Conservation (phyloP, 371 early-diverging fungal genomes). For the Mortierella sp. region DNA sequence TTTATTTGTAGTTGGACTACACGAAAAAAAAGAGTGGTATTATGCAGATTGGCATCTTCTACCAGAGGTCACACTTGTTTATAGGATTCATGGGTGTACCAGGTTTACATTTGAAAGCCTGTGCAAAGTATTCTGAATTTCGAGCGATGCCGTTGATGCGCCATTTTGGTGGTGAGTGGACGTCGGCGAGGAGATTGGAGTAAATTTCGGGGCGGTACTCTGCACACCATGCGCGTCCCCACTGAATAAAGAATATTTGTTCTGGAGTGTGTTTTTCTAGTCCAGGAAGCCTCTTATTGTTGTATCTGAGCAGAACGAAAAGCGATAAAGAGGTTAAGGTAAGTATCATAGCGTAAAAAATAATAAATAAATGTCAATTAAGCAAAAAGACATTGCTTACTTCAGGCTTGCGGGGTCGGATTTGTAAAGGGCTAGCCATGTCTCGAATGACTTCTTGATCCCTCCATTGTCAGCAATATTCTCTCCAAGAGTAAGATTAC, state of each 20-base stretch:
- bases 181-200: conserved; percentile 10
- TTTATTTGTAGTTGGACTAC: too few species aligned
- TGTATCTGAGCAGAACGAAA: conserved; percentile 15
- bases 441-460: conserved; percentile 55
- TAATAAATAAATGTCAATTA: neutral
- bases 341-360: neutral
- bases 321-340: neutral
- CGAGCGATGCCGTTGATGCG: conserved; percentile 68
- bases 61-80: conserved; percentile 32
- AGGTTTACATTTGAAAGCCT: conserved; percentile 72
- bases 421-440: conserved; percentile 60
- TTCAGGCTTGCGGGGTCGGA: conserved; percentile 44
- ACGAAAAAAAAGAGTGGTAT: too few species aligned
- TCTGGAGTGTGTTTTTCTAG: conserved; percentile 27
- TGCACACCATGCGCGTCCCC: conserved; percentile 28
- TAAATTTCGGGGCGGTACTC: conserved; percentile 20
- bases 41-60: neutral
- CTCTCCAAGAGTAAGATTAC: conserved; percentile 74
- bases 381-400: too few species aligned
- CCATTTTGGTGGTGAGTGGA: conserved; percentile 28
- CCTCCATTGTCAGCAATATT: conserved; percentile 88
- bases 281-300: conserved; percentile 35
- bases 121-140: conserved; percentile 73
- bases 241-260: conserved; percentile 51
- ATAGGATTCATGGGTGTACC: conserved; percentile 69